Evolutionary conservation across 768 basidiomycete genomes (phyloP), one percentile per base, ranked within the genome.

Genomic region (Amyloporia xantha): DNA sequence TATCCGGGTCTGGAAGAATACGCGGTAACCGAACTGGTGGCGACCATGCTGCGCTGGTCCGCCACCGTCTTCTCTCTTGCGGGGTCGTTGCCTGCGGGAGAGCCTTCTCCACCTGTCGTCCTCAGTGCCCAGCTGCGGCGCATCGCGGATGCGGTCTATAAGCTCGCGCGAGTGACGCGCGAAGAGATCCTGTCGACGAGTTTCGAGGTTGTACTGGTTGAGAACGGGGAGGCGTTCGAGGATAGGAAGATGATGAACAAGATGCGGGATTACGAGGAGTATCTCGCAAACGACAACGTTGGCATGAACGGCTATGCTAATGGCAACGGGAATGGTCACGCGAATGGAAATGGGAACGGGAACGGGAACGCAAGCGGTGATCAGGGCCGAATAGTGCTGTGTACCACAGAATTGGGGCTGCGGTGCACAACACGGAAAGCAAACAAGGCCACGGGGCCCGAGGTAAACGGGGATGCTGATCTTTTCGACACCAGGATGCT

Each of bases 161-260:
- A 73, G 50, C 68, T 90, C 25, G 82, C 84, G 10, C 75, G 71
- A 42, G 77, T 86, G 35, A 75, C 77, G 28, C 70, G 78, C 42
- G 85, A 90, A 57, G 86, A 87, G 51, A 86, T 87, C 58, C 76
- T 90, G 70, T 84, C 82, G 2, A 84, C 86, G 2, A 80, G 75
- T 49, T 90, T 89, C 57, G 84, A 89, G 56, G 74, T 88, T 28
- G 64, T 84, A 35, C 73, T 78, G 17, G 75, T 79, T 1, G 80
- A 84, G 49, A 72, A 75, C 26, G 76, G 75, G 2, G 68, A 70
- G 15, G 11, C 64, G 10, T 83, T 79, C 57, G 73, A 80, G 46
- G 63, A 66, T 2, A 66, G 69, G 19, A 68, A 68, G 25, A 84
- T 84, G 81, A 58, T 64, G 23, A 81, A 85, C 59, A 77, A 77